Evolutionary conservation across 2,329 filamentous ascomycete species (phyloP).

Genomic region (Fusarium sp.): DNA sequence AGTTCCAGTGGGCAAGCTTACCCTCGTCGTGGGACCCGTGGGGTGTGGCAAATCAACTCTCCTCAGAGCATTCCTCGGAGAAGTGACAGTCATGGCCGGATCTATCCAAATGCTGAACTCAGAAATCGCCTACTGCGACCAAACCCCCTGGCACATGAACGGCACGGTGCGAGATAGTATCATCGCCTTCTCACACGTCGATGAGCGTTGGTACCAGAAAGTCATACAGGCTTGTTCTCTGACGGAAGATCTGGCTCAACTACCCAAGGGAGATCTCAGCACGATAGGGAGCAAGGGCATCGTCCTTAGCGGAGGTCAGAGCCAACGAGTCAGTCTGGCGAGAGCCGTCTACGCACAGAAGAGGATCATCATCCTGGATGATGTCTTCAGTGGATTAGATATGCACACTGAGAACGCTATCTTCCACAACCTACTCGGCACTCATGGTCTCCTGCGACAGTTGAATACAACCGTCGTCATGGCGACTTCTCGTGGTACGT

Average conservation of each 20-base stretch:
- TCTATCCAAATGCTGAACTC: conserved; percentile 3
- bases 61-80: conserved; percentile 45
- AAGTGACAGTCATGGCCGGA: conserved; percentile 24
- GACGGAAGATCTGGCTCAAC: conserved; percentile 38
- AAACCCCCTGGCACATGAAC: conserved; percentile 46
- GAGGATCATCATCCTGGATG: conserved; percentile 42
- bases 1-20: conserved; percentile 5
- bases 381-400: conserved; percentile 48
- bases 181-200: conserved; percentile 38
- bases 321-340: conserved; percentile 46
- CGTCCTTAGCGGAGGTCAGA: conserved; percentile 52
- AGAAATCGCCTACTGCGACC: conserved; percentile 36
- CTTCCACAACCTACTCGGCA: conserved; percentile 39
- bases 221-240: conserved; percentile 42
- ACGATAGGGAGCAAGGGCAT: conserved; percentile 50
- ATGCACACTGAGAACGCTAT: conserved; percentile 39
- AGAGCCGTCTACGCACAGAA: conserved; percentile 45
- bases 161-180: conserved; percentile 48
- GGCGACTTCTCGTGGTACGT: conserved; percentile 25
- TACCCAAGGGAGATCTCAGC: conserved; percentile 47
- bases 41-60: conserved; percentile 51
- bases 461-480: conserved; percentile 15
- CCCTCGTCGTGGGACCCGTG: conserved; percentile 47
- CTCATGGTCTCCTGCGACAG: conserved; percentile 34
- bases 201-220: conserved; percentile 43